Percentiles rank a stretch among this genome's conserved stretches.
These are phyloP conservation scores for Penicillium palitans DNA, from an alignment of 2,329 filamentous ascomycete genomes.

Conservation along the genomic window DNA sequence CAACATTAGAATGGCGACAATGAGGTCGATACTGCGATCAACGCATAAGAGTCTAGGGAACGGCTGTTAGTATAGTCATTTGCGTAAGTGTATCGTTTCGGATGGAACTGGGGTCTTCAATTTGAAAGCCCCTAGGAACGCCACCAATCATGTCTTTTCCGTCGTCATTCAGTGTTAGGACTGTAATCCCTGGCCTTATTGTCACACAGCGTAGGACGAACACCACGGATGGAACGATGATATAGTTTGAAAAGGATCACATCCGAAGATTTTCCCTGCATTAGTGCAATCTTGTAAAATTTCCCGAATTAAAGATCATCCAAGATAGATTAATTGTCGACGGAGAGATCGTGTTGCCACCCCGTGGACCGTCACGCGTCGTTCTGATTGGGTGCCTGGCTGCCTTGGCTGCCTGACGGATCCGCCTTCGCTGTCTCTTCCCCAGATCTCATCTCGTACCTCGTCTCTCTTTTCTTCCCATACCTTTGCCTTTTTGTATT, in stretches of 20 bases:
- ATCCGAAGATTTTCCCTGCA: background rate
- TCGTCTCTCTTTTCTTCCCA: background rate
- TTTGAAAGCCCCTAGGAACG: background rate
- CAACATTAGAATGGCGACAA: slow-evolving; percentile 51
- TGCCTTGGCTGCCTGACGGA: slow-evolving; percentile 11
- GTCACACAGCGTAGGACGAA: slow-evolving; percentile 5
- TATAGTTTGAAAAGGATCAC: background rate
- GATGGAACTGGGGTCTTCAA: background rate
- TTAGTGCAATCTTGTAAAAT: background rate
- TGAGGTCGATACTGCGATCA: slow-evolving; percentile 8
- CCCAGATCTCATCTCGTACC: slow-evolving; percentile 8
- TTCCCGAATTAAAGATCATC: background rate
- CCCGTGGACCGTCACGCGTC: slow-evolving; percentile 1
- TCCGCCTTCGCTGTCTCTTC: slow-evolving; percentile 7
- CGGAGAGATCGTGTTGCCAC: slow-evolving; percentile 2
- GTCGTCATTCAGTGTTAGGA: background rate
- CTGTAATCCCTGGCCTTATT: background rate
- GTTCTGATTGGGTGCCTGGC: slow-evolving; percentile 11
- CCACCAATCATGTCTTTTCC: slow-evolving; percentile 2
- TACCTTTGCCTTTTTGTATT: background rate
- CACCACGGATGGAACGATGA: background rate
- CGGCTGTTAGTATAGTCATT: slow-evolving; percentile 8
- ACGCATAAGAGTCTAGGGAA: slow-evolving; percentile 14
- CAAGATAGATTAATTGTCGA: background rate
- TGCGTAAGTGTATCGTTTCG: background rate